Conservation (phyloP, 202 grass and related monocot species). For the Digitaria exilis region DNA sequence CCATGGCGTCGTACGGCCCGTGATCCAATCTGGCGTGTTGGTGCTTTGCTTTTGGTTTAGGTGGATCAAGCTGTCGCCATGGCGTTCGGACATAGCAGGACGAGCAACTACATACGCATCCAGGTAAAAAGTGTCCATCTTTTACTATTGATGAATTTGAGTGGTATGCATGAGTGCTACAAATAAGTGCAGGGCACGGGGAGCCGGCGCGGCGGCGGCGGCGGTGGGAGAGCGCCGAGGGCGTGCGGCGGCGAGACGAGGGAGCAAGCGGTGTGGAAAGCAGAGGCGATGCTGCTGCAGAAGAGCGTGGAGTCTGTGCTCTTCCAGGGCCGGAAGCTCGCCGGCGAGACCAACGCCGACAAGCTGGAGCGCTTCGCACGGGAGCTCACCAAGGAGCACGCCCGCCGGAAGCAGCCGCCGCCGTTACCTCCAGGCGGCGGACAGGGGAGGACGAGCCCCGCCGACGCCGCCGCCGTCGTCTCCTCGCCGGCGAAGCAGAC, state of each 20-base stretch:
- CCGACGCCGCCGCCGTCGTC: background rate
- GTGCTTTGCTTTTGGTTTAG: constrained; percentile 42
- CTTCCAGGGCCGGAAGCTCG: constrained; percentile 67
- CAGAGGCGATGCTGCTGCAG: constrained; percentile 79
- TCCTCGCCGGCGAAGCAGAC: background rate
- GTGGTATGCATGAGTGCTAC: background rate
- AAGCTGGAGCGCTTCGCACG: constrained; percentile 79
- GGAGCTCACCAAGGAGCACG: constrained; percentile 67
- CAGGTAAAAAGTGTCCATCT: constrained; percentile 59
- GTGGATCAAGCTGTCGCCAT: constrained; percentile 94
- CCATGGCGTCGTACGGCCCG: background rate
- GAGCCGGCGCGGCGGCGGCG: background rate
- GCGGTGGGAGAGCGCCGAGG: background rate
- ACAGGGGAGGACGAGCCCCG: background rate
- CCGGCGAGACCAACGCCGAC: constrained; percentile 75
- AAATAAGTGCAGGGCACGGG: constrained; percentile 49
- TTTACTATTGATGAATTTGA: no score
- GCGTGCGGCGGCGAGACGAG: constrained; percentile 30
- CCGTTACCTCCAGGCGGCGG: background rate
- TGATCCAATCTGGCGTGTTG: background rate
- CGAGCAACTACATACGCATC: constrained; percentile 90
- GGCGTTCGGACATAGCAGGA: constrained; percentile 81
- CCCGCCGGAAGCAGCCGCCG: constrained; percentile 41
- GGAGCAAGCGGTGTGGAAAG: constrained; percentile 34
- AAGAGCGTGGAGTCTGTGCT: constrained; percentile 74